phyloP scores from a whole-genome alignment of 768 basidiomycete species.

The Kwoniella dendrophila region DNA sequence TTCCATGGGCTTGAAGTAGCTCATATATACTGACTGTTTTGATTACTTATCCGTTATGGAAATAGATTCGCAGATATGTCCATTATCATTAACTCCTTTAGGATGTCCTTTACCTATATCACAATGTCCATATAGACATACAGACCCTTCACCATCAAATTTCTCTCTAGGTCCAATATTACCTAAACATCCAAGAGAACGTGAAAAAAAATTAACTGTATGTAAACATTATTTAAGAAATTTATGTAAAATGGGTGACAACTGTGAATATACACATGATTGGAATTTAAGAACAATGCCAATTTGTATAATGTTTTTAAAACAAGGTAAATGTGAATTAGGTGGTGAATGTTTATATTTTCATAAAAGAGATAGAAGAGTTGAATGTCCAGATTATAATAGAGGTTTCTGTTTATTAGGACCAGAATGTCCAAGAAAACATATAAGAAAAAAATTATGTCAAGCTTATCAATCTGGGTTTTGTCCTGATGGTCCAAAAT shows the following conservation, averaged over 20 bases:
- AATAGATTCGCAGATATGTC: constrained; percentile 91
- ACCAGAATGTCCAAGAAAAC: constrained; percentile 84
- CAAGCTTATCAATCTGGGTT: constrained; percentile 89
- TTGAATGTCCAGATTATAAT: constrained; percentile 94
- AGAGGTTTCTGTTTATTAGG: constrained; percentile 87
- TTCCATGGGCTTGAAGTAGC: constrained; percentile 11
- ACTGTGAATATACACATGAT: constrained; percentile 98
- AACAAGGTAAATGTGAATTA: constrained; percentile 94
- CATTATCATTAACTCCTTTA: constrained; percentile 73
- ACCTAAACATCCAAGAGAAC: constrained; percentile 68
- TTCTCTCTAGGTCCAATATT: constrained; percentile 83
- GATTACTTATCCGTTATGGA: neutral
- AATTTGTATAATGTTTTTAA: constrained; percentile 98
- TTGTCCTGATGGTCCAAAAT: constrained; percentile 86
- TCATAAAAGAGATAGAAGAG: constrained; percentile 78
- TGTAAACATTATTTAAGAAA: constrained; percentile 99
- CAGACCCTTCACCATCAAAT: constrained; percentile 80
- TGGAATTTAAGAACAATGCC: constrained; percentile 98
- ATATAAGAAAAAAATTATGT: constrained; percentile 87
- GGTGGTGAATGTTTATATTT: constrained; percentile 94
- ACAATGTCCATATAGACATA: constrained; percentile 89
- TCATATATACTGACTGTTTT: neutral
- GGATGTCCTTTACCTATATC: constrained; percentile 91
- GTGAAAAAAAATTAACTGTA: constrained; percentile 66
- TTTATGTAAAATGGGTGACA: constrained; percentile 95